phyloP scores from a whole-genome alignment of 441 rosid genomes.

The Isatis lusitanica region DNA sequence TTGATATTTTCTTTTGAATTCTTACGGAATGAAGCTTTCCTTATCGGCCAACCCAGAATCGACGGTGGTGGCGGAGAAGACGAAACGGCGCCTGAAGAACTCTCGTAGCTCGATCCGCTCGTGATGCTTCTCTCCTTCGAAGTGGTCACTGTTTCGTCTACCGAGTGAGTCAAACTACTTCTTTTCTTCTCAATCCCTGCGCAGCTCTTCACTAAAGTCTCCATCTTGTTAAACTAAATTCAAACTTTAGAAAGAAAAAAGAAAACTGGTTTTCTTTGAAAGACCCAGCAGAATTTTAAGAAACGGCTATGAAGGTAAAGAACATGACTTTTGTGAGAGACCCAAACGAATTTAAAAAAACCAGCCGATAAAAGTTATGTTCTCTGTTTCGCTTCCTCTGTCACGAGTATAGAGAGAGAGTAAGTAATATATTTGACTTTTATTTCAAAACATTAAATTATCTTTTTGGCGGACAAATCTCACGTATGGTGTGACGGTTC shows the following conservation, averaged over 20 bases:
- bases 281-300: slow-evolving; percentile 15
- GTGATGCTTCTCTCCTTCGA: slow-evolving; percentile 42
- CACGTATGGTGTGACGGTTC: neutral
- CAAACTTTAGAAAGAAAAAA: neutral
- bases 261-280: neutral
- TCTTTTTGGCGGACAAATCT: slow-evolving; percentile 36
- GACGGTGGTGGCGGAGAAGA: slow-evolving; percentile 44
- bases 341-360: slow-evolving; percentile 7
- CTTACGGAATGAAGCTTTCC: slow-evolving; percentile 57
- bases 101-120: slow-evolving; percentile 38
- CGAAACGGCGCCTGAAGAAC: slow-evolving; percentile 30
- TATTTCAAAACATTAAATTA: slow-evolving; percentile 16
- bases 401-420: slow-evolving; percentile 19
- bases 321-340: slow-evolving; percentile 10
- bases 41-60: slow-evolving; percentile 89
- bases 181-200: slow-evolving; percentile 41
- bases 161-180: slow-evolving; percentile 33
- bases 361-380: neutral
- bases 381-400: slow-evolving; percentile 29
- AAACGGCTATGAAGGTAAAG: slow-evolving; percentile 13
- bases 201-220: slow-evolving; percentile 45
- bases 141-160: slow-evolving; percentile 48
- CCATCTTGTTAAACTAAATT: slow-evolving; percentile 42
- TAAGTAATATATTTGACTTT: slow-evolving; percentile 27
- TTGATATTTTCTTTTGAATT: slow-evolving; percentile 34